Percentiles rank a stretch among this genome's conserved stretches.
Conservation (phyloP, 2,329 filamentous ascomycete genomes). For the Cladosporium sp. region DNA sequence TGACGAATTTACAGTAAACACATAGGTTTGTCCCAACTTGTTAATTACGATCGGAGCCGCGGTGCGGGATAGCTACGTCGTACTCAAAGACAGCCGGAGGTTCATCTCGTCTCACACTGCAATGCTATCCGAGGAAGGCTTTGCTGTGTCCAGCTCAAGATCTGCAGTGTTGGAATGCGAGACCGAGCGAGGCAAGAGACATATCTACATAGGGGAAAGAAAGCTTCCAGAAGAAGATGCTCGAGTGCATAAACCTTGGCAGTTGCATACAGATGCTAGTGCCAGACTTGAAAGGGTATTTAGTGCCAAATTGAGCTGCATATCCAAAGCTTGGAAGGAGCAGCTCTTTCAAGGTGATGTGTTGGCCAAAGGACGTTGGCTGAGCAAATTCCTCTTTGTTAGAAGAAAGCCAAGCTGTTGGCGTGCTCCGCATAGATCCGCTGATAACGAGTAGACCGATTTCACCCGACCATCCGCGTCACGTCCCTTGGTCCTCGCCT, state of each 20-base stretch:
- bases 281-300: neutral
- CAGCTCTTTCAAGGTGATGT: neutral
- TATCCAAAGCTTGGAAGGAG: neutral
- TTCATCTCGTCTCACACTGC: conserved; percentile 13
- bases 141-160: conserved; percentile 14
- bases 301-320: neutral
- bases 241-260: neutral
- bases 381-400: conserved; percentile 3
- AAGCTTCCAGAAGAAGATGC: neutral
- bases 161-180: conserved; percentile 9
- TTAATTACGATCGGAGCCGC: conserved; percentile 14
- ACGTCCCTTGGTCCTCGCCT: conserved; percentile 6
- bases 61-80: conserved; percentile 13
- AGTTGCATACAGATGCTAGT: neutral
- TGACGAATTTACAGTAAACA: neutral
- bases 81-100: conserved; percentile 15
- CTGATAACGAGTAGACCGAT: neutral
- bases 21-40: conserved; percentile 10
- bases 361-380: neutral
- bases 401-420: too few relatives aligned
- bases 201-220: neutral
- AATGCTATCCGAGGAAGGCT: neutral
- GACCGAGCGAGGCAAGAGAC: conserved; percentile 16
- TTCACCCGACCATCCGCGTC: conserved; percentile 2
- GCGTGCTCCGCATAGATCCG: neutral